These are phyloP conservation scores for Nitzschia sp. DNA, from an alignment of 108 stramenopile genomes.

Conservation along the genomic window DNA sequence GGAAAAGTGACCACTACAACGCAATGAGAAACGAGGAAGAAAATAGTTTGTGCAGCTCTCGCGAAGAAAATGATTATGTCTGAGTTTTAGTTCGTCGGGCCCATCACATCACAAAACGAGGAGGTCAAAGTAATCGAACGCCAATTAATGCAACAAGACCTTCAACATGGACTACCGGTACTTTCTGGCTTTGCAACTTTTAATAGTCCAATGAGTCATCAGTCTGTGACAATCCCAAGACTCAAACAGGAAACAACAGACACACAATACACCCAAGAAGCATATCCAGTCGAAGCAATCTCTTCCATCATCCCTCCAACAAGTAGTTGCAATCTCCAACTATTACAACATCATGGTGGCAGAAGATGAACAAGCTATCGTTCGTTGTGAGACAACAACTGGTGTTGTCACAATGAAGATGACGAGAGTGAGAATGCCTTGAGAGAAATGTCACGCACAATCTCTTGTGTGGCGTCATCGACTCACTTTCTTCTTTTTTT, in stretches of 20 bases:
- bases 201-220: too few species aligned
- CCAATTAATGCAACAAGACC: too few species aligned
- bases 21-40: too few species aligned
- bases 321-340: not conserved
- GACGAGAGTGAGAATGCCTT: constrained; percentile 21
- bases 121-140: too few species aligned
- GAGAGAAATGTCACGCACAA: not conserved
- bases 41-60: too few species aligned
- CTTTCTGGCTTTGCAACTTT: too few species aligned
- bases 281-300: not conserved
- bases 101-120: too few species aligned
- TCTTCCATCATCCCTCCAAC: not conserved
- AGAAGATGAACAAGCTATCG: constrained; percentile 38
- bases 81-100: too few species aligned
- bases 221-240: not conserved
- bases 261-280: too few species aligned
- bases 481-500: not conserved
- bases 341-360: constrained; percentile 8
- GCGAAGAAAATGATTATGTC: too few species aligned
- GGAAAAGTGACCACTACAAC: too few species aligned
- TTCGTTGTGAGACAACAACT: constrained; percentile 44
- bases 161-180: too few species aligned
- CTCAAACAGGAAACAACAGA: not conserved
- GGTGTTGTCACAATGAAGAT: constrained; percentile 40
- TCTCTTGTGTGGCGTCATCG: not conserved